Conservation (phyloP, 2,329 filamentous ascomycete genomes). For the Alternaria sp. region DNA sequence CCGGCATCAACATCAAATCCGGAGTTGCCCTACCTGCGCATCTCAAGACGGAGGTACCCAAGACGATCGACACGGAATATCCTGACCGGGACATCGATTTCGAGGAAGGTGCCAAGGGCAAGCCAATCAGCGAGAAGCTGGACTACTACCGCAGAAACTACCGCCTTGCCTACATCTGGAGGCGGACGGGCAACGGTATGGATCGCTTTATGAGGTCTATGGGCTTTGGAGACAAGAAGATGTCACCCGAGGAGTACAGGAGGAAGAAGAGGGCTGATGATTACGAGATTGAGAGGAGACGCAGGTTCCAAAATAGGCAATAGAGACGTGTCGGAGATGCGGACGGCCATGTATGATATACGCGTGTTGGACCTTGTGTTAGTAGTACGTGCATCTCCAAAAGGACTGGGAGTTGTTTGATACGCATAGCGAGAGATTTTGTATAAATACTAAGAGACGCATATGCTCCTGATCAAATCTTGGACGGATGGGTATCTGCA, state of each 20-base stretch:
- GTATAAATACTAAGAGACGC: slow-evolving; percentile 23
- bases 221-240: slow-evolving; percentile 25
- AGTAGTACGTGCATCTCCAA: slow-evolving; percentile 8
- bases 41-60: slow-evolving; percentile 19
- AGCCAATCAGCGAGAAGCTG: slow-evolving; percentile 23
- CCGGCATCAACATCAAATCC: slow-evolving; percentile 34
- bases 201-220: slow-evolving; percentile 18
- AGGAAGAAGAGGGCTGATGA: slow-evolving; percentile 36
- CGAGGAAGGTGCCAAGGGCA: slow-evolving; percentile 27
- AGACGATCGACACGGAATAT: slow-evolving; percentile 16
- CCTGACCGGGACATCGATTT: slow-evolving; percentile 32
- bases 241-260: slow-evolving; percentile 26
- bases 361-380: slow-evolving; percentile 16
- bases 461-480: slow-evolving; percentile 11
- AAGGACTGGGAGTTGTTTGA: background rate
- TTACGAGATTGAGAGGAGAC: slow-evolving; percentile 35
- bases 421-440: slow-evolving; percentile 5
- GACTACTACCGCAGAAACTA: slow-evolving; percentile 38
- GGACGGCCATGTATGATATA: slow-evolving; percentile 31
- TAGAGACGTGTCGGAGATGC: background rate
- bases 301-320: slow-evolving; percentile 36
- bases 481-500: background rate
- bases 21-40: slow-evolving; percentile 34
- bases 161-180: slow-evolving; percentile 23
- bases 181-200: slow-evolving; percentile 19